Evolutionary conservation across 345 rosid species (phyloP).

Genomic region (Syzygium jambos): DNA sequence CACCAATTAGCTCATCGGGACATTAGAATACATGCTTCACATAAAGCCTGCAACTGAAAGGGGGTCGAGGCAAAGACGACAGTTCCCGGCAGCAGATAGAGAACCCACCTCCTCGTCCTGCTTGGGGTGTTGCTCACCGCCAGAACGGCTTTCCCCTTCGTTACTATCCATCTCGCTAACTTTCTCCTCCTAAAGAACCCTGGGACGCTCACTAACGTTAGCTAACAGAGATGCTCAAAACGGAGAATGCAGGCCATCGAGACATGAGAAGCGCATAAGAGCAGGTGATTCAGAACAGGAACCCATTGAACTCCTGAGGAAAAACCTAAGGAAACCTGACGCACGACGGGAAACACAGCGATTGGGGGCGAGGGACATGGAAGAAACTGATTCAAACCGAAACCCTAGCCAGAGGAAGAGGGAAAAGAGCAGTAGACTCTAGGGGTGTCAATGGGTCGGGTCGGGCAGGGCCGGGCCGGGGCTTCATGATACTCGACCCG

Average conservation of each 20-base stretch:
- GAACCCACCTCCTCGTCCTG: constrained; percentile 65
- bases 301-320: not conserved
- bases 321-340: not conserved
- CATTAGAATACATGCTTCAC: not conserved
- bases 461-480: too few species aligned
- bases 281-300: not conserved
- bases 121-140: constrained; percentile 38
- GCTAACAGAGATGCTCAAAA: not conserved
- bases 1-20: not conserved
- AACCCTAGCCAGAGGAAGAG: not conserved
- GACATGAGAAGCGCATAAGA: not conserved
- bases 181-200: not conserved
- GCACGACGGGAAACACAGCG: not conserved
- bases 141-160: constrained; percentile 46
- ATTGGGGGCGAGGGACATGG: not conserved
- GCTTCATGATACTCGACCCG: too few species aligned
- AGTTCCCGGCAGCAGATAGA: not conserved
- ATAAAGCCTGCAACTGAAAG: not conserved
- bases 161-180: not conserved
- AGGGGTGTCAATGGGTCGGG: too few species aligned
- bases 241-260: not conserved
- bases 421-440: not conserved
- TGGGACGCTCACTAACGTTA: not conserved
- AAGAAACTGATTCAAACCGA: not conserved
- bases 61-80: not conserved